phyloP scores from a whole-genome alignment of 495 filamentous ascomycete species.

The Amniculicola lignicola region DNA sequence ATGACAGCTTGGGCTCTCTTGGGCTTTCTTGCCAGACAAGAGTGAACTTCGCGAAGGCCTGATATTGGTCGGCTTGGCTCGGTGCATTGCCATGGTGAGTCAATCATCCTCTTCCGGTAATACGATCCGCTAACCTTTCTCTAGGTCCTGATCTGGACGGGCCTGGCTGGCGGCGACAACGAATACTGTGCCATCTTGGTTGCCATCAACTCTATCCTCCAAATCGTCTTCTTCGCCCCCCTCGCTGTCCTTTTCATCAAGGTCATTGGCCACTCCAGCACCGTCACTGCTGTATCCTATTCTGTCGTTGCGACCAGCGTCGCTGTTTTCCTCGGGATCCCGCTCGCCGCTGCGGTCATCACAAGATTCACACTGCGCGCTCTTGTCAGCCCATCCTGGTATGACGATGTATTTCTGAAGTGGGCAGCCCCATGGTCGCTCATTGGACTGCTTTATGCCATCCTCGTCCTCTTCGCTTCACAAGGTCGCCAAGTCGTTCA shows the following conservation, averaged over 20 bases:
- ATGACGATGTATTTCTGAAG: constrained; percentile 65
- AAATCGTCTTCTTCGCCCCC: constrained; percentile 84
- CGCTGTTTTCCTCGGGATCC: constrained; percentile 82
- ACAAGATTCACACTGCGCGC: constrained; percentile 64
- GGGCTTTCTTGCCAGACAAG: constrained; percentile 79
- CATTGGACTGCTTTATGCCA: constrained; percentile 81
- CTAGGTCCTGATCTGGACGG: constrained; percentile 74
- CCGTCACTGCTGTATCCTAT: constrained; percentile 57
- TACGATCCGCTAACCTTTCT: too few relatives aligned
- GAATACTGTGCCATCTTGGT: constrained; percentile 92
- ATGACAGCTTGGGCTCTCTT: constrained; percentile 64
- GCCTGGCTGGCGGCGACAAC: constrained; percentile 69
- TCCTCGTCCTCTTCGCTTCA: constrained; percentile 78
- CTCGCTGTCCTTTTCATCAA: constrained; percentile 74
- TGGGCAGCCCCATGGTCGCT: constrained; percentile 71
- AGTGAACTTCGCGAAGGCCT: constrained; percentile 64
- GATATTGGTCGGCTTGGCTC: constrained; percentile 72
- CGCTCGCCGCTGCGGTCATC: constrained; percentile 71
- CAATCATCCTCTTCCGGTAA: neutral
- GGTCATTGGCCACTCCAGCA: constrained; percentile 53
- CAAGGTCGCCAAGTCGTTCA: constrained; percentile 77
- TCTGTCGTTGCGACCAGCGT: constrained; percentile 72
- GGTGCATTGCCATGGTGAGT: constrained; percentile 81
- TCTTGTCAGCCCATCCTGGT: constrained; percentile 56
- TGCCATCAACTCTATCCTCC: constrained; percentile 80